Evolutionary conservation across 2,329 filamentous ascomycete genomes (phyloP), one percentile per base, ranked within the genome.

Genomic region (Tolypocladium tropicale): DNA sequence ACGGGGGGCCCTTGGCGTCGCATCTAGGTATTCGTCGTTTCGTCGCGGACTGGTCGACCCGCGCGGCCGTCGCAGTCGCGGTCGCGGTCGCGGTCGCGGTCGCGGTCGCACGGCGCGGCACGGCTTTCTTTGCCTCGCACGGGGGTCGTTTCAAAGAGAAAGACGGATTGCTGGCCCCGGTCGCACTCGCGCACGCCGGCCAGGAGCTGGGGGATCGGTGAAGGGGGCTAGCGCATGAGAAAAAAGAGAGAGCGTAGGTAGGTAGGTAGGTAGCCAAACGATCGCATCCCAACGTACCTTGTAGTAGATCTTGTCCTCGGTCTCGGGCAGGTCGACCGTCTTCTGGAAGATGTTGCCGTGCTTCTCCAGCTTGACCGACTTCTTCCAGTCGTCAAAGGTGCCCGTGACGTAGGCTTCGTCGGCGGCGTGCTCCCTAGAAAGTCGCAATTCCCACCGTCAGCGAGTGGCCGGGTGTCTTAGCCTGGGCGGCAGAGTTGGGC

Each of bases 341-440:
- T 96, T 96, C 73, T 88, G 79, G 72, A 95, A 95, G 64, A 80
- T 65, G 61, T 84, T 78, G 68, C 81, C 88, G 43, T 84, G 79
- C 75, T 90, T 90, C 52, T 91, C 85, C 57, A 99, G 81, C 76
- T 88, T 83, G 71, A 93, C 83, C 56, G 84, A 90, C 79, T 94
- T 93, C 63, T 82, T 81, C 94, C 94, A 99, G 76, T 90, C 82
- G 75, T 97, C 93, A 70, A 97, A 97, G 60, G 89, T 93, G 70
- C 94, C 94, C 43, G 93, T 97, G 65, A 97, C 94, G 73, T 88
- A 93, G 71, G 97, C 93, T 70, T 95, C 88, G 63, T 85, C 81
- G 69, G 89, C 92, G 65, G 84, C 78, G 71, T 94, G 86, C 69
- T 87, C 84, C 93, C 93, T 96, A 74, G 63, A 67, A 50, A 39